Base-by-base conservation (phyloP, 2,329 filamentous ascomycete genomes). In the Pseudopithomyces chartarum region DNA sequence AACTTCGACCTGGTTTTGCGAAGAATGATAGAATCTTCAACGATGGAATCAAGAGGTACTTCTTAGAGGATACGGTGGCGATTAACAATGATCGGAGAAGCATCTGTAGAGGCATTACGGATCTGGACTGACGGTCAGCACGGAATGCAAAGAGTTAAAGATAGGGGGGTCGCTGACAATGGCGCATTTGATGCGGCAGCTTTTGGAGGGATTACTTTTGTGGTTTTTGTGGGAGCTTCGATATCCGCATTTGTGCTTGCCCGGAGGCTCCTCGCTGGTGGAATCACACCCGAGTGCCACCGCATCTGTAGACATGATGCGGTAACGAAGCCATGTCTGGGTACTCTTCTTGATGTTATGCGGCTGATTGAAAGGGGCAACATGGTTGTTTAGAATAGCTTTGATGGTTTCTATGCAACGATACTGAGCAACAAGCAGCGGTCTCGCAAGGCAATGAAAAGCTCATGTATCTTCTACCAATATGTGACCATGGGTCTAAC, bases 11-110 rank as follows among this genome's bases (percentile, higher is more conserved):
- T 4, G 76, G 71, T n/a, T 75, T 73, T 13, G 74, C 70, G 11
- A 80, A 71, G 33, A 79, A 74, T 3, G 73, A 71, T 0, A 81
- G 70, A 2, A 78, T 61, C 0, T 69, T 65, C n/a, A 78, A 65
- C 17, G 74, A 71, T 13, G 73, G 77, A 17, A 73, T 53, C 4
- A 81, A 70, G 1, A 81, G 70, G 51, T 68, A 70, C 22, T 76
- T 76, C 54, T 78, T 78, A 2, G 81, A 83, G 0, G 80, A 83
- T 13, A 83, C 71, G 15, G 79, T 78, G 26, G 80, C 76, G 54
- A 83, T 72, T 36, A 71, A 63, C 7, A 73, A 61, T 29, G 70
- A 73, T 32, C 70, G 60, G 11, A 73, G 49, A 1, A 73, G 62
- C 68, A 71, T 73, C 8, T 53, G 47, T 6, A 64, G 60, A 17